These are phyloP conservation scores for Dioscorea cayenensis DNA, from an alignment of 116 monocot genomes.

Conservation along the genomic window DNA sequence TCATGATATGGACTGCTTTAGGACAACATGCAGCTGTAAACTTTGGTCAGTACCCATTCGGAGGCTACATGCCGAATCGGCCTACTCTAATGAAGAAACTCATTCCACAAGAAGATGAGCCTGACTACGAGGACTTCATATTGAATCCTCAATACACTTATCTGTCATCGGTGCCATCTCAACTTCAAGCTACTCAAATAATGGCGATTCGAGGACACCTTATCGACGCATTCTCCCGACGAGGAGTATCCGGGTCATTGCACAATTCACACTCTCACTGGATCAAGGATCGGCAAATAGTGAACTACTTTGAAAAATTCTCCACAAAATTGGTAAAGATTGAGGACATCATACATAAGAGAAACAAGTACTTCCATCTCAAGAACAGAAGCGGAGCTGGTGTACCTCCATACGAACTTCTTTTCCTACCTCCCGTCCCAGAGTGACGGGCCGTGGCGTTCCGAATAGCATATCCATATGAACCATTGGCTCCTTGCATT, in stretches of 20 bases:
- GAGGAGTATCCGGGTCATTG: conserved; percentile 72
- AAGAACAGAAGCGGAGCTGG: conserved; percentile 72
- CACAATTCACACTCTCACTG: conserved; percentile 21
- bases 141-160: conserved; percentile 37
- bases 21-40: conserved; percentile 79
- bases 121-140: conserved; percentile 42
- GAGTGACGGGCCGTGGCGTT: conserved; percentile 67
- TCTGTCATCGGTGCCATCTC: conserved; percentile 44
- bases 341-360: conserved; percentile 49
- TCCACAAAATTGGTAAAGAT: conserved; percentile 42
- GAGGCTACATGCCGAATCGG: conserved; percentile 80
- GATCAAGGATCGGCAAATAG: conserved; percentile 29
- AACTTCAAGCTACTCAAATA: conserved; percentile 41
- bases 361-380: conserved; percentile 44
- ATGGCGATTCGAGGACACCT: conserved; percentile 66
- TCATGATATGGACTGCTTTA: conserved; percentile 71
- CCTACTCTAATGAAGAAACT: conserved; percentile 61
- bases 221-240: conserved; percentile 68
- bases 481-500: not conserved
- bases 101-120: conserved; percentile 51
- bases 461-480: conserved; percentile 90
- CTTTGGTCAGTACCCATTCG: conserved; percentile 85
- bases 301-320: conserved; percentile 37
- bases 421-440: conserved; percentile 45
- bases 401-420: conserved; percentile 68